Evolutionary conservation across 1,284 basidiomycete species (phyloP).

Genomic region (Phaffia rhodozyma): DNA sequence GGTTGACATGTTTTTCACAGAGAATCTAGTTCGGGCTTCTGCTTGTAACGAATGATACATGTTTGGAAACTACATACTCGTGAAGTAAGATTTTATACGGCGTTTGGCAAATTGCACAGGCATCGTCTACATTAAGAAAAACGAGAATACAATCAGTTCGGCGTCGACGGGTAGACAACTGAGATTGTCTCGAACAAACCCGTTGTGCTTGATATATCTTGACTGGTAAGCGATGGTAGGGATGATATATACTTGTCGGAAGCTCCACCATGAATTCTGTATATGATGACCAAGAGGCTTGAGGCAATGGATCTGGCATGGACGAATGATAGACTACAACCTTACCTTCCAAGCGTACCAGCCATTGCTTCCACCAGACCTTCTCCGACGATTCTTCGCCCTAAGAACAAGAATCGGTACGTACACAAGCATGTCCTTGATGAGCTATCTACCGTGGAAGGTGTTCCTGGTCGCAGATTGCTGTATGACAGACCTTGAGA

Average conservation of each 20-base stretch:
- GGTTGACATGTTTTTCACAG: too few species aligned
- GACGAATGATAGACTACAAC: not conserved
- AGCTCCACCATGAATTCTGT: slow-evolving; percentile 7
- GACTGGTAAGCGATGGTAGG: not conserved
- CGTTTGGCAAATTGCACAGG: slow-evolving; percentile 16
- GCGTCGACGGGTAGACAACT: not conserved
- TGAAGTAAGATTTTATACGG: slow-evolving; percentile 1
- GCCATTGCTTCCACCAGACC: slow-evolving; percentile 14
- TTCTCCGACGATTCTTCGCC: slow-evolving; percentile 8
- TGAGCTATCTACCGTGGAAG: too few species aligned
- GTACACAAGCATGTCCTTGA: too few species aligned
- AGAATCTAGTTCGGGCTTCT: too few species aligned
- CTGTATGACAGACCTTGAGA: not conserved
- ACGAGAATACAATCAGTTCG: not conserved
- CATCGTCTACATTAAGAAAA: not conserved
- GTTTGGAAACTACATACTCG: not conserved
- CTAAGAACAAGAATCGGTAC: too few species aligned
- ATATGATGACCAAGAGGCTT: not conserved
- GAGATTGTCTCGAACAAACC: not conserved
- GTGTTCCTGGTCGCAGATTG: too few species aligned
- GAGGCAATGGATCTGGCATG: not conserved
- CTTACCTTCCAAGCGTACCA: slow-evolving; percentile 2
- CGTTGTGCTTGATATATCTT: not conserved
- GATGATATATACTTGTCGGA: slow-evolving; percentile 4
- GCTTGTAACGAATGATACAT: too few species aligned